phyloP scores from a whole-genome alignment of 768 basidiomycete species.

The Albatrellus ellisii region DNA sequence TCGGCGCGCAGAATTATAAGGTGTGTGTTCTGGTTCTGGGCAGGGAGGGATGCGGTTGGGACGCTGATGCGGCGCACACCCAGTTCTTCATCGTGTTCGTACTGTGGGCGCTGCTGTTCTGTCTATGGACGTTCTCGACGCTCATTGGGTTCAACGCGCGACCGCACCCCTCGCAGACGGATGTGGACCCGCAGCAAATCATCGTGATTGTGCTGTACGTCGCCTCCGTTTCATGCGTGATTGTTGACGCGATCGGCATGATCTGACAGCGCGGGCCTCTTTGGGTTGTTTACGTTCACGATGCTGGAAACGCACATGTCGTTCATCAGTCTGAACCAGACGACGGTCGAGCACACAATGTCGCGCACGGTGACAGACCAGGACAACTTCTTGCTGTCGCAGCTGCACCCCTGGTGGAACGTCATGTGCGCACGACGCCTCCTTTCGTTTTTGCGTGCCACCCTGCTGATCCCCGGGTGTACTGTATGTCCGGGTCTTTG shows the following conservation, averaged over 20 bases:
- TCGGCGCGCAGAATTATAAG: slow-evolving; percentile 87
- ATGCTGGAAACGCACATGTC: slow-evolving; percentile 47
- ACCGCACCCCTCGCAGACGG: slow-evolving; percentile 14
- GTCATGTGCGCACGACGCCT: slow-evolving; percentile 30
- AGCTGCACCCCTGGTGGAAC: slow-evolving; percentile 41
- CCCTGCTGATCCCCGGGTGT: background rate
- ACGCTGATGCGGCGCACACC: background rate
- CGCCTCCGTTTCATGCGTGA: background rate
- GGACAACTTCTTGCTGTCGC: slow-evolving; percentile 38
- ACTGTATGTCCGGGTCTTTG: background rate
- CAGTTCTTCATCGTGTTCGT: slow-evolving; percentile 83
- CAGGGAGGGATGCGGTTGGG: background rate
- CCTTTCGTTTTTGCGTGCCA: background rate
- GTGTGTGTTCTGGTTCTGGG: slow-evolving; percentile 22
- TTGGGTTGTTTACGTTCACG: slow-evolving; percentile 52
- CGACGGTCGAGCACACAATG: slow-evolving; percentile 70
- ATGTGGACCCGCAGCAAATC: slow-evolving; percentile 59
- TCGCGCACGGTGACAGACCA: slow-evolving; percentile 48
- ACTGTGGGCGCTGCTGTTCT: slow-evolving; percentile 45
- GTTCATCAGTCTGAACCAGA: slow-evolving; percentile 48
- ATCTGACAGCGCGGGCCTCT: slow-evolving; percentile 45
- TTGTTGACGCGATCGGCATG: background rate
- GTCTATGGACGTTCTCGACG: slow-evolving; percentile 48
- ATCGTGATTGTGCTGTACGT: slow-evolving; percentile 66
- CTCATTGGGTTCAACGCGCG: slow-evolving; percentile 40